Evolutionary conservation across 345 rosid species (phyloP).

Genomic region (Citrus trifoliata): DNA sequence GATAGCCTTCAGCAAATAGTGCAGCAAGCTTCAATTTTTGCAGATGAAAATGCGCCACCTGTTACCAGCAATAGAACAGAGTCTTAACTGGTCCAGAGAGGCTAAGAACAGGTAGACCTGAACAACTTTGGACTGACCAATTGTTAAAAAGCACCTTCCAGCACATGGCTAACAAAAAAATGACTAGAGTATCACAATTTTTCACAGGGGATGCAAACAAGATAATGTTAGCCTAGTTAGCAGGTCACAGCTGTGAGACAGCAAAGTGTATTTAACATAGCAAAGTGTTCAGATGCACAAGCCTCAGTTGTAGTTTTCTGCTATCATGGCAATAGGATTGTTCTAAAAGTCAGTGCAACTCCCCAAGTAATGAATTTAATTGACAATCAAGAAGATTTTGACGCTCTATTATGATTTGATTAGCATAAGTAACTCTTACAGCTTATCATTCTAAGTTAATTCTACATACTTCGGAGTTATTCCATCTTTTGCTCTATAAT

Average conservation of each 20-base stretch:
- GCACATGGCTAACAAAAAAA: neutral
- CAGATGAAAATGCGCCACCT: neutral
- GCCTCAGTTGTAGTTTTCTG: neutral
- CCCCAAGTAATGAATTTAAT: neutral
- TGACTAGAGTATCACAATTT: neutral
- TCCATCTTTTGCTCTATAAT: neutral
- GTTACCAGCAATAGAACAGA: neutral
- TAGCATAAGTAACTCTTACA: neutral
- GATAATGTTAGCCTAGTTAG: neutral
- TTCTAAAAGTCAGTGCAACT: neutral
- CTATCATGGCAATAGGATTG: neutral
- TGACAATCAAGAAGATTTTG: neutral
- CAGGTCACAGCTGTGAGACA: too few relatives aligned
- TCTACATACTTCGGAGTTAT: slow-evolving; percentile 16
- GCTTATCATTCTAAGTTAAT: neutral
- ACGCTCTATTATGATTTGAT: neutral
- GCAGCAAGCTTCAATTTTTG: neutral
- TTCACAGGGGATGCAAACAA: neutral
- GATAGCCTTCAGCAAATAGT: neutral
- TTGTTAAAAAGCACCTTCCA: neutral
- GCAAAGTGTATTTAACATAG: too few relatives aligned
- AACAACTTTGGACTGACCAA: neutral
- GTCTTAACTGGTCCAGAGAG: neutral
- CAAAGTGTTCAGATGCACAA: neutral
- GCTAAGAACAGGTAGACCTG: neutral